Evolutionary conservation across 441 rosid genomes (phyloP), one percentile per base, ranked within the genome.

Genomic region (Corymbia citriodora): DNA sequence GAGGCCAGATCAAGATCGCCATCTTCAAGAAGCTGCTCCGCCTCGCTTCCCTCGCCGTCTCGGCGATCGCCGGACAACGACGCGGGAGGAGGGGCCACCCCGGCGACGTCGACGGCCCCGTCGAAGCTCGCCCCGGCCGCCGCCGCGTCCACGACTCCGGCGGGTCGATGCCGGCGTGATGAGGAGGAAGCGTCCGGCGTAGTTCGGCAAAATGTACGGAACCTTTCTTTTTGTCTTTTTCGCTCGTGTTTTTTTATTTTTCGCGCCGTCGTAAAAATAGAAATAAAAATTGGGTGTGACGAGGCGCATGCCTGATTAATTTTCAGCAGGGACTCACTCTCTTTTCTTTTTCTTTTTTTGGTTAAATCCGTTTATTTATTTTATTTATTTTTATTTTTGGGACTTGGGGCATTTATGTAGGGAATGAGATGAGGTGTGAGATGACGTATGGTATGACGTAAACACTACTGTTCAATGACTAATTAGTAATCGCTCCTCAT

Each of bases 221-320:
- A 15, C 21, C 8, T 31, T 68, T 63, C 1, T n/a, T 16, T 6
- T 7, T 31, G 1, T 2, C 36, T n/a, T 65, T 65, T 65, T 65
- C 1, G 40, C 21, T 15, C 21, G 40, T 36, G 40, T 36, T 36
- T 9, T n/a, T 15, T n/a, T 13, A 0, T 13, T 65, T 65, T 29
- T 15, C 10, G 9, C 5, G 36, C 7, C 0, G 17, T 63, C 0
- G 17, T 61, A 7, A 11, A 27, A 61, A 27, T 25, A 0, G 29
- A 10, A 25, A 59, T 4, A 13, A 27, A 13, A 13, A 63, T 63
- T 8, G 33, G 33, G n/a, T 29, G 70, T 3, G 70, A 29, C 2
- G 9, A 29, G 70, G 33, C 3, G 70, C 17, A 7, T 63, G 9
- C 9, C 17, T 63, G 29, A 63, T 63, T 33, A 33, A 33, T 33